Percentiles rank a stretch among this genome's conserved stretches.
Evolutionary conservation across 2,329 filamentous ascomycete genomes (phyloP).

Genomic region (Paraphaeosphaeria sporulosa): DNA sequence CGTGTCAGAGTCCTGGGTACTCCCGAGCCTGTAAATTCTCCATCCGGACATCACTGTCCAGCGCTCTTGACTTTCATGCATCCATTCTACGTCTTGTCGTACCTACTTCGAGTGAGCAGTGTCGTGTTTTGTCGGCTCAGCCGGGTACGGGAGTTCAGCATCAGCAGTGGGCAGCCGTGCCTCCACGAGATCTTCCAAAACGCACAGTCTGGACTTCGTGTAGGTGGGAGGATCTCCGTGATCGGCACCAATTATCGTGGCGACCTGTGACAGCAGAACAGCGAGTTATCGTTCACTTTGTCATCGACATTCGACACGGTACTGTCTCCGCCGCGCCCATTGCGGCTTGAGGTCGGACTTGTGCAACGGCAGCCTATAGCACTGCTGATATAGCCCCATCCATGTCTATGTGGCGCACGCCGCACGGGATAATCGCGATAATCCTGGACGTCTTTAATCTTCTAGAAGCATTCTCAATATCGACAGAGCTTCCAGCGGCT

Average conservation of each 20-base stretch:
- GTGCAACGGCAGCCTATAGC: conserved; percentile 13
- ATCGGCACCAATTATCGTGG: not conserved
- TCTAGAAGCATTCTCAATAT: conserved; percentile 14
- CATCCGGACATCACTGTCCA: too few relatives aligned
- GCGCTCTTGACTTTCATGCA: too few relatives aligned
- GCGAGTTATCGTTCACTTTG: not conserved
- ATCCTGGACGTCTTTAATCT: conserved; percentile 10
- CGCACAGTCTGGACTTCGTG: not conserved
- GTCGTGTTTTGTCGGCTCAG: too few relatives aligned
- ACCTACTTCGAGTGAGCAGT: too few relatives aligned
- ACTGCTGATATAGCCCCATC: conserved; percentile 6
- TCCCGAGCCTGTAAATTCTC: too few relatives aligned
- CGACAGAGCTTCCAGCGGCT: conserved; percentile 13
- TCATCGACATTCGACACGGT: conserved; percentile 10
- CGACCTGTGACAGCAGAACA: not conserved
- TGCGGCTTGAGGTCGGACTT: conserved; percentile 3
- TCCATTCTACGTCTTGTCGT: too few relatives aligned
- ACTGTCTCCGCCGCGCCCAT: conserved; percentile 6
- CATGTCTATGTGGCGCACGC: conserved; percentile 10
- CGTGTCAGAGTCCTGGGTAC: too few relatives aligned
- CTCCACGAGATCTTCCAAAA: not conserved
- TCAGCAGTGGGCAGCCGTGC: not conserved
- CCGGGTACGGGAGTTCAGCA: too few relatives aligned
- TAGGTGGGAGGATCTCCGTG: not conserved
- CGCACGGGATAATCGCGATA: conserved; percentile 9